These are phyloP conservation scores for Daedaleopsis nitida DNA, from an alignment of 768 basidiomycete genomes.

Conservation along the genomic window DNA sequence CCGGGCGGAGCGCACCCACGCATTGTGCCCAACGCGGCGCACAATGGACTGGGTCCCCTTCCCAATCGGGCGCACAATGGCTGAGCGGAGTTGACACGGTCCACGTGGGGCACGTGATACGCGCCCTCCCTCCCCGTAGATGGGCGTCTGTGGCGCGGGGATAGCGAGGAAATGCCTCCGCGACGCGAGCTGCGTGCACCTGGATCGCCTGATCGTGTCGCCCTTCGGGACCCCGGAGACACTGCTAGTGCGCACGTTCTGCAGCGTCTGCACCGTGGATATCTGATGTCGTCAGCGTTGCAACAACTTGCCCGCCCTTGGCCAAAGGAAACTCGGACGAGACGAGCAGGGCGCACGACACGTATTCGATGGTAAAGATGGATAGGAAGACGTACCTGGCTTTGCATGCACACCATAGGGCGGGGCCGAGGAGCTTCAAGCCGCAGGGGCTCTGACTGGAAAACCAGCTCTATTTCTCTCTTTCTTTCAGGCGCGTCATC, in stretches of 20 bases:
- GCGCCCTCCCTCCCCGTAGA: neutral
- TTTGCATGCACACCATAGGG: neutral
- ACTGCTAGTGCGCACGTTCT: neutral
- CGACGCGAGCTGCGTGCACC: neutral
- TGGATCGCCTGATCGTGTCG: slow-evolving; percentile 3
- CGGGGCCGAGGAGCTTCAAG: neutral
- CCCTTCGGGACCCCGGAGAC: slow-evolving; percentile 8
- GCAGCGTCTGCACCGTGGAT: neutral
- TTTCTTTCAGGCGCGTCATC: neutral
- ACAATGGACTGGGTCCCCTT: slow-evolving; percentile 9
- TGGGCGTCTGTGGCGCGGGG: neutral
- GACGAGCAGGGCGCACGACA: too few species aligned
- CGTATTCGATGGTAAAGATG: too few species aligned
- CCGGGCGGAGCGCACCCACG: neutral
- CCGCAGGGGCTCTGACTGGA: neutral
- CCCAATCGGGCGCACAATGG: slow-evolving; percentile 14
- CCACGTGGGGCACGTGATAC: slow-evolving; percentile 22
- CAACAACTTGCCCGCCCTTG: too few species aligned
- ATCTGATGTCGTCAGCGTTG: too few species aligned
- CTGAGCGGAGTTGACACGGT: slow-evolving; percentile 21
- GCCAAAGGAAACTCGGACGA: too few species aligned
- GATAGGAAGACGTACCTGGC: neutral
- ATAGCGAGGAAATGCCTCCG: slow-evolving; percentile 8
- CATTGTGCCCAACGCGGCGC: neutral
- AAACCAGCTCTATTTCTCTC: neutral